phyloP scores from a whole-genome alignment of 1,284 basidiomycete genomes.

The Pyrrhoderma lamaoense region DNA sequence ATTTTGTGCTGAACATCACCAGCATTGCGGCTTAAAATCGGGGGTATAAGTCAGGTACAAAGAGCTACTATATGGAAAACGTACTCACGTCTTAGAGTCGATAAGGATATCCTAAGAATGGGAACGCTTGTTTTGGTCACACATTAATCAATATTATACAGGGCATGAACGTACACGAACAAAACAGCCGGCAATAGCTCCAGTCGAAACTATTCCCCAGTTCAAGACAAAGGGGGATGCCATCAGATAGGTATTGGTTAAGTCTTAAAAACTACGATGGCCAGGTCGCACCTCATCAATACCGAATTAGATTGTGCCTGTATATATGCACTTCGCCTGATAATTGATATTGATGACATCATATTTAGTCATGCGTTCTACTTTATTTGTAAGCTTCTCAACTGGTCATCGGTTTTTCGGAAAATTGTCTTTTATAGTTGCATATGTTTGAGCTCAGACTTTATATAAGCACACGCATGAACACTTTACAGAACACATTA shows the following conservation, averaged over 20 bases:
- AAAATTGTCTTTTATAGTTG: too few relatives aligned
- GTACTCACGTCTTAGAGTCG: constrained; percentile 41
- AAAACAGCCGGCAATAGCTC: constrained; percentile 39
- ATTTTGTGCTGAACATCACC: constrained; percentile 73
- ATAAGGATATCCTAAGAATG: constrained; percentile 37
- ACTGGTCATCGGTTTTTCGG: too few relatives aligned
- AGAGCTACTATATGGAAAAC: not conserved
- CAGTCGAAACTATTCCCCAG: constrained; percentile 54
- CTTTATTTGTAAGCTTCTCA: too few relatives aligned
- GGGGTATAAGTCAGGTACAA: not conserved
- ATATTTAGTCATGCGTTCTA: too few relatives aligned
- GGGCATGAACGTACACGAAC: constrained; percentile 30
- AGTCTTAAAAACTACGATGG: too few relatives aligned
- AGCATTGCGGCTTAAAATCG: constrained; percentile 47
- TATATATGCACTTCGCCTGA: too few relatives aligned
- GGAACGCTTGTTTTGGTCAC: not conserved
- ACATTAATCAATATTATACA: not conserved
- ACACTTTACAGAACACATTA: too few relatives aligned
- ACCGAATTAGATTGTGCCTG: too few relatives aligned
- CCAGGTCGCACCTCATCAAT: too few relatives aligned
- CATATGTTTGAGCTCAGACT: too few relatives aligned
- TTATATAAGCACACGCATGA: too few relatives aligned
- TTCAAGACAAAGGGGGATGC: constrained; percentile 33
- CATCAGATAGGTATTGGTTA: constrained; percentile 20
- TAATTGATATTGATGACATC: too few relatives aligned